These are phyloP conservation scores for Entomortierella parvispora DNA, from an alignment of 192 early-diverging fungal species.

Conservation along the genomic window DNA sequence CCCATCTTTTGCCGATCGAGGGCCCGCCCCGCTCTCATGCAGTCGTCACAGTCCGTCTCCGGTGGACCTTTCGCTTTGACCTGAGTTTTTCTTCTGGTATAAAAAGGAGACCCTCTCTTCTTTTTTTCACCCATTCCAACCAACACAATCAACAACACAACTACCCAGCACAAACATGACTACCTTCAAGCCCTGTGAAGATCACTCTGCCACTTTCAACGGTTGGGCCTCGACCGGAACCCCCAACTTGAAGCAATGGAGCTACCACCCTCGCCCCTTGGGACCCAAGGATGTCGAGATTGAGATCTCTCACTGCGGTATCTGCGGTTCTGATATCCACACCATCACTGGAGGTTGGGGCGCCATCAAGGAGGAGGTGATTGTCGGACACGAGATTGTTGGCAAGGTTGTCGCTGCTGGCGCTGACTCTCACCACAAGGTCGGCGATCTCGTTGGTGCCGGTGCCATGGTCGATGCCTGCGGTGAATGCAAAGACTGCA, in stretches of 20 bases:
- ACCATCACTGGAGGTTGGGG: conserved; percentile 73
- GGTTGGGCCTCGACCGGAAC: conserved; percentile 51
- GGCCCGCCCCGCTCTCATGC: too few relatives aligned
- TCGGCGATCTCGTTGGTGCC: conserved; percentile 74
- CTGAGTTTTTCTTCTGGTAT: too few relatives aligned
- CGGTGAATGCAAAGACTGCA: conserved; percentile 53
- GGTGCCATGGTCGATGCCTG: conserved; percentile 75
- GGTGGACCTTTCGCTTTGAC: too few relatives aligned
- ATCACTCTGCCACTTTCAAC: conserved; percentile 59
- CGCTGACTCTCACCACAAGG: conserved; percentile 40
- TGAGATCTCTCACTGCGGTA: conserved; percentile 78
- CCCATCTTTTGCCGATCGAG: too few relatives aligned
- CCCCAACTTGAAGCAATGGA: conserved; percentile 50
- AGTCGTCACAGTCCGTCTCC: too few relatives aligned
- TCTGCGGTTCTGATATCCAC: conserved; percentile 83
- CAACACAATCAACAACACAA: not conserved
- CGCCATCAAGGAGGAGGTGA: conserved; percentile 24
- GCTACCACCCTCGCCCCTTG: conserved; percentile 67
- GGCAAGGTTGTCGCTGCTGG: conserved; percentile 54
- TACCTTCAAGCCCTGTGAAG: conserved; percentile 52
- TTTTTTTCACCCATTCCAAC: not conserved
- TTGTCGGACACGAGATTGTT: conserved; percentile 64
- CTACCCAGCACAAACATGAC: not conserved
- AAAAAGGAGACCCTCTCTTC: too few relatives aligned
- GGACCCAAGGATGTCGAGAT: conserved; percentile 76